Percentiles rank a stretch among this genome's conserved stretches.
These are phyloP conservation scores for Phytopythium montanum DNA, from an alignment of 352 stramenopile genomes.

Conservation along the genomic window DNA sequence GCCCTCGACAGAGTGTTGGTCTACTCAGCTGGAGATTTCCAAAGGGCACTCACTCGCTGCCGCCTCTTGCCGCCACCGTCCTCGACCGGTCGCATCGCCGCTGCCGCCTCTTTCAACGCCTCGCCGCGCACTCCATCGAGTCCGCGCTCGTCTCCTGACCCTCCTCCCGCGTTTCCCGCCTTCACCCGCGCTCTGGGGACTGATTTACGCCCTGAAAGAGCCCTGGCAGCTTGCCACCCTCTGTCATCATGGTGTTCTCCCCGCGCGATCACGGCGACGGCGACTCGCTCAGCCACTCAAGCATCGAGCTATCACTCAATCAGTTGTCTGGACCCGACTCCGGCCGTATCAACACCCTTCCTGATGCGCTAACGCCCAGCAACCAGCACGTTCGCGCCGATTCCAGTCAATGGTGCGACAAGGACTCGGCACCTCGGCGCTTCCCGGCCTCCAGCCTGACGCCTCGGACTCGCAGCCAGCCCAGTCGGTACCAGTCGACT, in stretches of 20 bases:
- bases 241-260: background rate
- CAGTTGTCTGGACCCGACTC: background rate
- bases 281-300: background rate
- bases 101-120: background rate
- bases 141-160: background rate
- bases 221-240: background rate
- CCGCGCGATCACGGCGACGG: background rate
- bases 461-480: background rate
- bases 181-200: background rate
- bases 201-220: background rate
- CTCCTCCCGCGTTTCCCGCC: background rate
- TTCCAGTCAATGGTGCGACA: background rate
- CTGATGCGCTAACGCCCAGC: background rate
- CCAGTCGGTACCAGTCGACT: background rate
- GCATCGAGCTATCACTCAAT: background rate
- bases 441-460: background rate
- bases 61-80: background rate
- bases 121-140: background rate
- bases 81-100: background rate
- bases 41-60: background rate
- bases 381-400: background rate
- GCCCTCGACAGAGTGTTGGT: constrained; percentile 1
- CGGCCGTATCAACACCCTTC: no score
- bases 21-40: background rate
- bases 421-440: background rate